These are phyloP conservation scores for Leptographium procerum DNA, from an alignment of 2,329 filamentous ascomycete genomes.

Conservation along the genomic window DNA sequence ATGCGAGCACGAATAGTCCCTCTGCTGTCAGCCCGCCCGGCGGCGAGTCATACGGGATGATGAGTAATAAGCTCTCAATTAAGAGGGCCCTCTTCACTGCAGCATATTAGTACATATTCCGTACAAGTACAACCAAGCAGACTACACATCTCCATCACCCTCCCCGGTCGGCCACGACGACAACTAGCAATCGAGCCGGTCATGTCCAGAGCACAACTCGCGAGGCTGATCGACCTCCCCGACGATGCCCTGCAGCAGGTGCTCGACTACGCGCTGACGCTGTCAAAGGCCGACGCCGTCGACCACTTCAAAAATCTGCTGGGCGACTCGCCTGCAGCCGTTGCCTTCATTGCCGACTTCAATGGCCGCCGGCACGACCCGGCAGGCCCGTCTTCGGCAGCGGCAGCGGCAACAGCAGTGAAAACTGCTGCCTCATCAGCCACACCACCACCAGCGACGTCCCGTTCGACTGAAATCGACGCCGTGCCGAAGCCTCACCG, in stretches of 20 bases:
- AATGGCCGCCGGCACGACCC: slow-evolving; percentile 52
- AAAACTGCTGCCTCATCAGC: neutral
- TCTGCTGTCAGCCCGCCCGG: too few relatives aligned
- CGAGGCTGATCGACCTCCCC: slow-evolving; percentile 71
- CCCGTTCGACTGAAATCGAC: slow-evolving; percentile 15
- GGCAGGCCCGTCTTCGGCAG: slow-evolving; percentile 9
- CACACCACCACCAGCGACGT: neutral
- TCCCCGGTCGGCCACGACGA: neutral
- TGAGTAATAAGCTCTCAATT: too few relatives aligned
- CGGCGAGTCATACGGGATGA: neutral
- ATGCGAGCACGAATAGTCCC: too few relatives aligned
- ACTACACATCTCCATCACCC: neutral
- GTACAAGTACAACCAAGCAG: neutral
- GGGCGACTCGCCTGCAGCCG: slow-evolving; percentile 66
- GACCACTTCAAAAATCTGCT: slow-evolving; percentile 82
- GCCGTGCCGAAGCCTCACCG: slow-evolving; percentile 38
- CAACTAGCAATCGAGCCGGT: neutral
- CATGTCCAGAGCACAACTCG: slow-evolving; percentile 57
- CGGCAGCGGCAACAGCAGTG: neutral
- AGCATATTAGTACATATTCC: neutral
- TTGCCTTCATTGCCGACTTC: slow-evolving; percentile 72
- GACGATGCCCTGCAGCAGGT: slow-evolving; percentile 76
- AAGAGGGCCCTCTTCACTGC: too few relatives aligned
- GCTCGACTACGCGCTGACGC: slow-evolving; percentile 65
- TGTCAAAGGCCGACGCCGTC: slow-evolving; percentile 67